A percentile compares a stretch with the other conserved stretches of the same genome.
Evolutionary conservation across 163 green algal genomes (phyloP).

Genomic region (Smithsoniella earleae): DNA sequence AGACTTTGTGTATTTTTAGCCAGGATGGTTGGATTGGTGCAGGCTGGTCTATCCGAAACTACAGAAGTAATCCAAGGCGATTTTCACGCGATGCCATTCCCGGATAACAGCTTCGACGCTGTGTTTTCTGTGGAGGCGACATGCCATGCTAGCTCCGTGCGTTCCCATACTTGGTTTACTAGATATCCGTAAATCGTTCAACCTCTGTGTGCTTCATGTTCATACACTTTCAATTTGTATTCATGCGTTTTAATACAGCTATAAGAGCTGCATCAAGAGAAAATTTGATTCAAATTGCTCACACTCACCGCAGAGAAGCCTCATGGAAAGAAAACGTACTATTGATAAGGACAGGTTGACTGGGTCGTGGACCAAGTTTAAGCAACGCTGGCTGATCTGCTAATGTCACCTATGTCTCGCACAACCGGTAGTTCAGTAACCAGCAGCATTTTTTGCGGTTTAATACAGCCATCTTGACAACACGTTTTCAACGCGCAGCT

Average conservation of each 20-base stretch:
- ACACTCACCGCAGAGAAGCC: too few species aligned
- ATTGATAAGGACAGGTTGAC: too few species aligned
- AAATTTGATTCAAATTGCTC: too few species aligned
- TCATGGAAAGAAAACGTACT: too few species aligned
- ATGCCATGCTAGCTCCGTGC: slow-evolving; percentile 76
- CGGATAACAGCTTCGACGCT: slow-evolving; percentile 73
- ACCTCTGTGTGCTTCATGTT: background rate
- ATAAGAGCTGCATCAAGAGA: background rate
- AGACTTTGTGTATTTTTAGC: too few species aligned
- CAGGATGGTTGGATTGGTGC: too few species aligned
- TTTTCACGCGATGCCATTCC: slow-evolving; percentile 91
- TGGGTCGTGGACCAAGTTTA: too few species aligned
- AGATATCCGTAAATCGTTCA: slow-evolving; percentile 13
- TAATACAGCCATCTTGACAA: background rate
- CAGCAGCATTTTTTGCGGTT: background rate
- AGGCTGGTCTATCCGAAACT: slow-evolving; percentile 56
- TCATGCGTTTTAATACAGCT: background rate
- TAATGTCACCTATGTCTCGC: background rate
- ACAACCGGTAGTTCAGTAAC: background rate
- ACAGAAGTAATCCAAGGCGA: slow-evolving; percentile 80
- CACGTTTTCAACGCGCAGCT: slow-evolving; percentile 40
- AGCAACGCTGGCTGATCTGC: too few species aligned
- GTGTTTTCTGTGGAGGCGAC: slow-evolving; percentile 96
- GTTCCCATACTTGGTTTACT: slow-evolving; percentile 40
- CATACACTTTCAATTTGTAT: slow-evolving; percentile 11